A percentile compares a stretch with the other conserved stretches of the same genome.
These are phyloP conservation scores for Phalaenopsis equestris DNA, from an alignment of 106 monocot genomes.

Conservation along the genomic window DNA sequence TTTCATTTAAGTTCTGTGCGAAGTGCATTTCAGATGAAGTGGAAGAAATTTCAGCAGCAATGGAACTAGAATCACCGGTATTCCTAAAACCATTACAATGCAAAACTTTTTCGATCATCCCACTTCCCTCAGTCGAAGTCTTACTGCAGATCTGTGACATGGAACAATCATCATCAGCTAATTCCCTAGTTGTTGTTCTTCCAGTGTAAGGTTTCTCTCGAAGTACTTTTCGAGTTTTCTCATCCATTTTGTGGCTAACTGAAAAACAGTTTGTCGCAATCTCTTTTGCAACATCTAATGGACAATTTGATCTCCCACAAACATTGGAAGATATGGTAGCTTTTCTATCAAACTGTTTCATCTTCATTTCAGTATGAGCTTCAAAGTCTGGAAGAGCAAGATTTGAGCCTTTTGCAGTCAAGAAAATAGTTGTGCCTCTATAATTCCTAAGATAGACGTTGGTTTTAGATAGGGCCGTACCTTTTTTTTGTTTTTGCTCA, in stretches of 20 bases:
- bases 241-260: slow-evolving; percentile 4
- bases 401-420: neutral
- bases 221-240: slow-evolving; percentile 6
- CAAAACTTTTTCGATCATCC: neutral
- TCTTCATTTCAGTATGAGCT: slow-evolving; percentile 4
- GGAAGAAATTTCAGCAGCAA: neutral
- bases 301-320: slow-evolving; percentile 10
- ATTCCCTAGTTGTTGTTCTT: slow-evolving; percentile 5
- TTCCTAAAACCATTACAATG: neutral
- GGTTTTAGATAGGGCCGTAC: slow-evolving; percentile 9
- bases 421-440: slow-evolving; percentile 6
- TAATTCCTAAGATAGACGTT: neutral
- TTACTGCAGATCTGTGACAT: slow-evolving; percentile 6
- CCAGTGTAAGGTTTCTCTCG: neutral
- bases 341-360: neutral
- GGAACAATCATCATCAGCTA: neutral
- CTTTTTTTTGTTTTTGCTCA: slow-evolving; percentile 8
- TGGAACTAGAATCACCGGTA: neutral
- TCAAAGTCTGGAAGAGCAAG: slow-evolving; percentile 1
- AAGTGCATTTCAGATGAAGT: neutral
- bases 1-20: slow-evolving; percentile 1
- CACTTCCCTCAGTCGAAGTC: slow-evolving; percentile 1
- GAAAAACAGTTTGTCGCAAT: neutral
- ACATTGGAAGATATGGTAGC: neutral
- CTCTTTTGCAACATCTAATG: slow-evolving; percentile 6